phyloP scores from a whole-genome alignment of 176 grass and related monocot genomes.

The Rhynchospora pubera region DNA sequence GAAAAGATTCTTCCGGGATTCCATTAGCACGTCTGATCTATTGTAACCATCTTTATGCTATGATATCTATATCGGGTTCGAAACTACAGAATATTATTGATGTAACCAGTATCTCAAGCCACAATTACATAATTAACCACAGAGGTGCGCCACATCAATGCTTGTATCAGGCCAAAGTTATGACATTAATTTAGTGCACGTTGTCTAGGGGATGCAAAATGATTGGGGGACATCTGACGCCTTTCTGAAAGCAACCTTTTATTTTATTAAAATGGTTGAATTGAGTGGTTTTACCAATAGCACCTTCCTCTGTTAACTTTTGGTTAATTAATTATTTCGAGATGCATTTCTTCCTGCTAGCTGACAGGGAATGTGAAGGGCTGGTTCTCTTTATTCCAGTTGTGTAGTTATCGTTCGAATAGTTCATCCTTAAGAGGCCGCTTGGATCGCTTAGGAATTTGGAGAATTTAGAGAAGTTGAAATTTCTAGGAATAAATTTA shows the following conservation, averaged over 20 bases:
- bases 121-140: neutral
- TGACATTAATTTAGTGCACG: neutral
- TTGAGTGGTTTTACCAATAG: neutral
- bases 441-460: no score
- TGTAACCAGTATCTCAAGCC: no score
- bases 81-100: neutral
- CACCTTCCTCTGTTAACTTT: neutral
- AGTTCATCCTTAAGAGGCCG: neutral
- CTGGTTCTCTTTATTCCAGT: neutral
- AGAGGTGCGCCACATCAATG: neutral
- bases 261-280: conserved; percentile 8
- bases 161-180: neutral
- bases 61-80: neutral
- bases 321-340: conserved; percentile 1
- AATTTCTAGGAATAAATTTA: no score
- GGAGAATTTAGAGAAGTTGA: no score
- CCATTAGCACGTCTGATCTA: neutral
- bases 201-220: conserved; percentile 15
- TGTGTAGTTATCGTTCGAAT: neutral
- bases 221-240: conserved; percentile 8
- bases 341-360: neutral
- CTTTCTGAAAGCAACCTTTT: conserved; percentile 15
- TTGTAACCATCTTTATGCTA: neutral
- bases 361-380: neutral
- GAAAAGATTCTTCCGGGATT: neutral